These are phyloP conservation scores for Cercospora sojina DNA, from an alignment of 2,329 filamentous ascomycete species.

Conservation along the genomic window DNA sequence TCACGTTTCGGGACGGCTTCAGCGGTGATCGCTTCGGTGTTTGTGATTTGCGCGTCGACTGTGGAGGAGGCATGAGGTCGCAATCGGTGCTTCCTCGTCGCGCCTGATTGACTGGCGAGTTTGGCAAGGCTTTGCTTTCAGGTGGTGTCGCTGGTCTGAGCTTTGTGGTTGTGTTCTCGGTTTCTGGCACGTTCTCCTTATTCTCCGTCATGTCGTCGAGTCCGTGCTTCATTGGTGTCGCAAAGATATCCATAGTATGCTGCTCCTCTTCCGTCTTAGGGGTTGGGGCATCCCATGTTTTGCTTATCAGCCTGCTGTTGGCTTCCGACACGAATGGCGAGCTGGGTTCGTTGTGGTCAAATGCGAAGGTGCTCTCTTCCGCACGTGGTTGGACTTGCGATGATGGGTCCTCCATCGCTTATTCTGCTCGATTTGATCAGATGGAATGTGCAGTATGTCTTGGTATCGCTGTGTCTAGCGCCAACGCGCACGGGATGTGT, in stretches of 20 bases:
- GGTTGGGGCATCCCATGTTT: constrained; percentile 30
- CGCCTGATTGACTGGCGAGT: constrained; percentile 13
- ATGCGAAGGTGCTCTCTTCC: constrained; percentile 25
- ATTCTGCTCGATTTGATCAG: constrained; percentile 6
- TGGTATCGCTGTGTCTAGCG: constrained; percentile 11
- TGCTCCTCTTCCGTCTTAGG: constrained; percentile 25
- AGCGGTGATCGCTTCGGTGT: constrained; percentile 34
- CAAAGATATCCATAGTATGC: constrained; percentile 22
- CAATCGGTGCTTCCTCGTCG: constrained; percentile 32
- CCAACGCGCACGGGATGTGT: not conserved
- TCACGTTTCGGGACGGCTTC: constrained; percentile 26
- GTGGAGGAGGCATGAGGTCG: constrained; percentile 36
- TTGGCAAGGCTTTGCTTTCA: constrained; percentile 22
- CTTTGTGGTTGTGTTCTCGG: constrained; percentile 23
- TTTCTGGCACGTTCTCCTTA: constrained; percentile 36
- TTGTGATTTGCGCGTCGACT: constrained; percentile 28
- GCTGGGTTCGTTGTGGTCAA: constrained; percentile 43
- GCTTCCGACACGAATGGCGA: constrained; percentile 52
- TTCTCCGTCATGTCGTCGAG: constrained; percentile 27
- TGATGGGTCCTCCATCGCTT: constrained; percentile 28
- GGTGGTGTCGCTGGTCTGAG: constrained; percentile 30
- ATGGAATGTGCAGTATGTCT: constrained; percentile 13
- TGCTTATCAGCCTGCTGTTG: constrained; percentile 37
- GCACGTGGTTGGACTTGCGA: constrained; percentile 11
- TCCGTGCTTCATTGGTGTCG: constrained; percentile 17